These are phyloP conservation scores for Hymenoscyphus salicellus DNA, from an alignment of 2,329 filamentous ascomycete genomes.

Conservation along the genomic window DNA sequence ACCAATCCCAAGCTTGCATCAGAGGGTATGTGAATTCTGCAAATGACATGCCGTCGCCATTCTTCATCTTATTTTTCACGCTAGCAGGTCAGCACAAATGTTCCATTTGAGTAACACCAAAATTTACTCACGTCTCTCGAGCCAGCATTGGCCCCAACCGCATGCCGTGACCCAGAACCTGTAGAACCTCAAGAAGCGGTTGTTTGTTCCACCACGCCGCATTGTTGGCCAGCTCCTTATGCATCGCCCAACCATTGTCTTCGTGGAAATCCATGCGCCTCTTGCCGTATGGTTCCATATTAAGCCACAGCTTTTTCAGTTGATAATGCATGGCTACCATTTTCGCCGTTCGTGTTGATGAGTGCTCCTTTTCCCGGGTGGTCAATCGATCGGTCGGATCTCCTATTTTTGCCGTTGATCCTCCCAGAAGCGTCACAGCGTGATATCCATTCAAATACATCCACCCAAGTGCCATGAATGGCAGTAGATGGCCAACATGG, in stretches of 20 bases:
- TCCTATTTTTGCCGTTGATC: conserved; percentile 73
- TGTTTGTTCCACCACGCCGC: conserved; percentile 75
- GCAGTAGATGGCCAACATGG: conserved; percentile 76
- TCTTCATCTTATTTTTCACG: conserved; percentile 79
- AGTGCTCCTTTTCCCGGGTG: conserved; percentile 54
- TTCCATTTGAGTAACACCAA: neutral
- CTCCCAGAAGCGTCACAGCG: conserved; percentile 65
- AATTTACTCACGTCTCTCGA: conserved; percentile 71
- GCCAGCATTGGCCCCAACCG: conserved; percentile 83
- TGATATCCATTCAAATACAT: conserved; percentile 74
- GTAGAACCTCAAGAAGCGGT: conserved; percentile 70
- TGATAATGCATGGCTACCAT: conserved; percentile 67
- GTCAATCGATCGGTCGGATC: conserved; percentile 71
- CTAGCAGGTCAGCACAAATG: conserved; percentile 23
- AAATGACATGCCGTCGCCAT: conserved; percentile 88
- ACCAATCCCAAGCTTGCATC: conserved; percentile 96
- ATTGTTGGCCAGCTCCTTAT: conserved; percentile 73
- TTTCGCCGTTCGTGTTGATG: conserved; percentile 57
- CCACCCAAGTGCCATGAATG: conserved; percentile 82
- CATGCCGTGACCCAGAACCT: conserved; percentile 68
- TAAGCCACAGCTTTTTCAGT: conserved; percentile 68
- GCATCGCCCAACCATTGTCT: conserved; percentile 64
- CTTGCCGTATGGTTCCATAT: conserved; percentile 62
- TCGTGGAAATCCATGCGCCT: conserved; percentile 61
- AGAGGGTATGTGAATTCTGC: conserved; percentile 91